phyloP scores from a whole-genome alignment of 306 rosid genomes.

The Pyrus pyrifolia region DNA sequence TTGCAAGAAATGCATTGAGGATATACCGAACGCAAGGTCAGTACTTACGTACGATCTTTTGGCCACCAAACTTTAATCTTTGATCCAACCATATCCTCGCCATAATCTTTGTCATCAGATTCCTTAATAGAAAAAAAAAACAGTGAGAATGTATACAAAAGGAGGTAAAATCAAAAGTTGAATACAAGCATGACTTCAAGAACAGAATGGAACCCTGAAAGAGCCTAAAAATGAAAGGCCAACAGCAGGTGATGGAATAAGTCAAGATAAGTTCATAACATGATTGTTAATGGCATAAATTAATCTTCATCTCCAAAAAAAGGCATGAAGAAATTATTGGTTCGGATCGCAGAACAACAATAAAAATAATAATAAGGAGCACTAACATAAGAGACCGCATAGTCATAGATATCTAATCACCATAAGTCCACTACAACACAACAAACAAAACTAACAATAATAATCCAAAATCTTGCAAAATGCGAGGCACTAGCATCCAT shows the following conservation, averaged over 20 bases:
- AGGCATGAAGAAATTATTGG: no score
- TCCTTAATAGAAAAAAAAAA: conserved; percentile 35
- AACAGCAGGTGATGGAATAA: not conserved
- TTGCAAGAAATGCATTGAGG: not conserved
- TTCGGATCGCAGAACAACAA: no score
- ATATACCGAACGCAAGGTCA: conserved; percentile 1
- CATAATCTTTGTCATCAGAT: conserved; percentile 36
- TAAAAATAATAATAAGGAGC: not conserved
- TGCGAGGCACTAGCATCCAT: not conserved
- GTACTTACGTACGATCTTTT: conserved; percentile 59
- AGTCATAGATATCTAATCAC: not conserved
- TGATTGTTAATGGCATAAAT: no score
- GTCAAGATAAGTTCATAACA: no score
- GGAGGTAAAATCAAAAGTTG: conserved; percentile 7
- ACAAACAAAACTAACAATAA: not conserved
- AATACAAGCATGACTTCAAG: not conserved
- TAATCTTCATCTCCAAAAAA: no score
- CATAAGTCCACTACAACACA: not conserved
- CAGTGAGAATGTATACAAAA: conserved; percentile 1
- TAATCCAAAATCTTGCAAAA: not conserved
- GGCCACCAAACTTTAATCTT: conserved; percentile 91
- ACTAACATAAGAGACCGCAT: not conserved
- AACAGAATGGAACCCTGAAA: not conserved
- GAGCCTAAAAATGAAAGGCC: not conserved
- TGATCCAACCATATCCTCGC: conserved; percentile 52